Percentiles rank a stretch among this genome's conserved stretches.
These are phyloP conservation scores for Mallotus repandus DNA, from an alignment of 441 rosid species.

Conservation along the genomic window DNA sequence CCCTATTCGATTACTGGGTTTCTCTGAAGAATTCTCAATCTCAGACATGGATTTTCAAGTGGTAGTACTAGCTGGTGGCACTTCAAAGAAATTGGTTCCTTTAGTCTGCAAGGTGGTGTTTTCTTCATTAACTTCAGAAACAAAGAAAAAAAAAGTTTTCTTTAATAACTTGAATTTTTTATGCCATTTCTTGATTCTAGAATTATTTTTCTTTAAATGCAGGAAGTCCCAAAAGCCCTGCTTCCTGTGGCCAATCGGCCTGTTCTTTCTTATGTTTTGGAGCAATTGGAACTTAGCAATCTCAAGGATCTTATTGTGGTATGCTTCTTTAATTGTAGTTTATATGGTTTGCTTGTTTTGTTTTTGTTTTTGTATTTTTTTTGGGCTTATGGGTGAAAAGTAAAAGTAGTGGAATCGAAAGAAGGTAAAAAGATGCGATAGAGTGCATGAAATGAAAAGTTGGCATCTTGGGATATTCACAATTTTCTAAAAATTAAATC, in stretches of 20 bases:
- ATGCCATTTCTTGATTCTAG: no score
- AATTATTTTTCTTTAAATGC: constrained; percentile 16
- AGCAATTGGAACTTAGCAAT: constrained; percentile 70
- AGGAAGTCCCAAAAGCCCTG: constrained; percentile 90
- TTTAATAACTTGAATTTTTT: no score
- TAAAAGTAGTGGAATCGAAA: background rate
- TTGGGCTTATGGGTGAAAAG: background rate
- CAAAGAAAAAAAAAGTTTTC: no score
- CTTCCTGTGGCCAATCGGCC: constrained; percentile 94
- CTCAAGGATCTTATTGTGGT: constrained; percentile 93
- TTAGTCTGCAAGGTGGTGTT: constrained; percentile 69
- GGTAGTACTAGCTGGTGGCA: constrained; percentile 83
- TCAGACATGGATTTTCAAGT: constrained; percentile 80
- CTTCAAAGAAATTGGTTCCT: constrained; percentile 67
- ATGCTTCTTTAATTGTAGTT: constrained; percentile 18
- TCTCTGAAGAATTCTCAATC: background rate
- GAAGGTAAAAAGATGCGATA: background rate
- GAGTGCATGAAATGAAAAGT: background rate
- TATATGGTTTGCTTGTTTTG: background rate
- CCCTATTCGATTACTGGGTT: background rate
- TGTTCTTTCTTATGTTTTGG: constrained; percentile 72
- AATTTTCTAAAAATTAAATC: background rate
- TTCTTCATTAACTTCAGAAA: background rate
- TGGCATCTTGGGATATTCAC: constrained; percentile 14
- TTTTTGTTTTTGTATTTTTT: background rate